Conservation (phyloP, 163 green algal species). For the Coccomyxa subellipsoidea region DNA sequence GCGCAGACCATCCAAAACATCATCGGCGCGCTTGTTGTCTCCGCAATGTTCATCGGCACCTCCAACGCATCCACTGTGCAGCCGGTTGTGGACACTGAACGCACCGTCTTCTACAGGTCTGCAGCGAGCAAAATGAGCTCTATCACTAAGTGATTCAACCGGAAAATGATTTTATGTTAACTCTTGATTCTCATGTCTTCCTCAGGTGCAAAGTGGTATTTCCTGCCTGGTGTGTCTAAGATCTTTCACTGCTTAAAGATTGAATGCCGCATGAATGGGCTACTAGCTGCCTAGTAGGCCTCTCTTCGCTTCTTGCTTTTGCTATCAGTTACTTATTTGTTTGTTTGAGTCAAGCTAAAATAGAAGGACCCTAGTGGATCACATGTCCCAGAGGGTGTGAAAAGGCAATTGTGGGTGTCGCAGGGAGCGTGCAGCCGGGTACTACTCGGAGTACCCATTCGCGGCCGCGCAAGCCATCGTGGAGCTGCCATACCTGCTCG, state of each 20-base stretch:
- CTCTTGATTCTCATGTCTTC: neutral
- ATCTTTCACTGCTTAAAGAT: neutral
- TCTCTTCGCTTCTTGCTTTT: too few species aligned
- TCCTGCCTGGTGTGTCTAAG: neutral
- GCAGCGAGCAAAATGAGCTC: too few species aligned
- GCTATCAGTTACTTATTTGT: too few species aligned
- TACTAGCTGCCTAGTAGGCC: too few species aligned
- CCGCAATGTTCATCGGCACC: conserved; percentile 12
- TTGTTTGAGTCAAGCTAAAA: too few species aligned
- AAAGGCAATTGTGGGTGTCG: neutral
- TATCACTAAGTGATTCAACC: neutral
- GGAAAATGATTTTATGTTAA: neutral
- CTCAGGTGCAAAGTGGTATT: neutral
- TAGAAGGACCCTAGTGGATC: neutral
- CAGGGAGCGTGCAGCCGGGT: conserved; percentile 5
- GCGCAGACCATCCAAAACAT: neutral
- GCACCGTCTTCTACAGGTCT: conserved; percentile 25
- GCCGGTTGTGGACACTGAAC: neutral
- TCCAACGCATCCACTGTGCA: conserved; percentile 23
- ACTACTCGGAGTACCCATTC: conserved; percentile 5
- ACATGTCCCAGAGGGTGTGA: neutral
- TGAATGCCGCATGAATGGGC: too few species aligned
- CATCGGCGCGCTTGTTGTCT: neutral
- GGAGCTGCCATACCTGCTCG: conserved; percentile 42
- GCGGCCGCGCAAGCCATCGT: conserved; percentile 7